Percentiles rank a stretch among this genome's conserved stretches.
Evolutionary conservation across 1,284 basidiomycete species (phyloP).

Genomic region (Apiotrichum mycotoxinovorans): DNA sequence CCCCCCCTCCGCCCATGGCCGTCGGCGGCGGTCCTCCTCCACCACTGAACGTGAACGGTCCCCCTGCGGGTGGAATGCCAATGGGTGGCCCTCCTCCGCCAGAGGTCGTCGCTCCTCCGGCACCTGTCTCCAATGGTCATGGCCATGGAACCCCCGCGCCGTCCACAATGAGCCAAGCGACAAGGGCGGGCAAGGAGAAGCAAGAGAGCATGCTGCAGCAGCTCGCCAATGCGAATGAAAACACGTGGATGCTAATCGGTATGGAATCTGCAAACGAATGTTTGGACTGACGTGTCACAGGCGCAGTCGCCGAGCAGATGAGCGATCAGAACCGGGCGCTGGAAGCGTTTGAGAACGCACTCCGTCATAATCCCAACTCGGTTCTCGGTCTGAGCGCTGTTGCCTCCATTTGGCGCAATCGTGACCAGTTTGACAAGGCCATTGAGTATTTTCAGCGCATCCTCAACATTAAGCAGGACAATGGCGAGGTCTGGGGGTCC

Average conservation of each 20-base stretch:
- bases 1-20: conserved; percentile 22
- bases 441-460: conserved; percentile 94
- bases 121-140: conserved; percentile 30
- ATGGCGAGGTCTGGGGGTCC: conserved; percentile 92
- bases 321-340: conserved; percentile 82
- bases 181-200: conserved; percentile 37
- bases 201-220: conserved; percentile 31
- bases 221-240: conserved; percentile 77
- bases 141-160: conserved; percentile 14
- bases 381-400: conserved; percentile 83
- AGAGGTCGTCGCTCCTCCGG: conserved; percentile 12
- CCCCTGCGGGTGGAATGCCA: conserved; percentile 6
- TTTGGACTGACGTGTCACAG: conserved; percentile 50
- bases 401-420: conserved; percentile 60
- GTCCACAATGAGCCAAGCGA: conserved; percentile 17
- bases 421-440: conserved; percentile 58
- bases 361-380: conserved; percentile 86
- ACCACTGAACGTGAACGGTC: not conserved
- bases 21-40: conserved; percentile 21
- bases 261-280: conserved; percentile 24
- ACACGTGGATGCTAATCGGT: conserved; percentile 91
- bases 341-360: conserved; percentile 82
- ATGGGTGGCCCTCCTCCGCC: conserved; percentile 23
- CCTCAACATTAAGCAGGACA: conserved; percentile 79
- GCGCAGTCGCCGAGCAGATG: conserved; percentile 86